Evolutionary conservation across 768 basidiomycete genomes (phyloP), one percentile per base, ranked within the genome.

Genomic region (Lactarius tabidus): DNA sequence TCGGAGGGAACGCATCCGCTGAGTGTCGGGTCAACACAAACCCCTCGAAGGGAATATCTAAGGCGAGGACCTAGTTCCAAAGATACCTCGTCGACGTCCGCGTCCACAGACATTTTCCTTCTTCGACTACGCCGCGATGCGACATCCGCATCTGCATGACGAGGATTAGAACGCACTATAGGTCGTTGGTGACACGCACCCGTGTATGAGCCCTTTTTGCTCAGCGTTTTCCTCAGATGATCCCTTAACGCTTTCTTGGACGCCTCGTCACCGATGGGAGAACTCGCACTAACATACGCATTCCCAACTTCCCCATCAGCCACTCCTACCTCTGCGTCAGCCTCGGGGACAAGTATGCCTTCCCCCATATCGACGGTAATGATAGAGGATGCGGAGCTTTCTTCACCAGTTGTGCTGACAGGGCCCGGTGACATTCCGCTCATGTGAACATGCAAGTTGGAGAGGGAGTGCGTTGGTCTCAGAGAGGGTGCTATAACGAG

Each of bases 331-430:
- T 89, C 88, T 33, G 79, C 79, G 48, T 90, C 89, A 48, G 81
- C 81, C 72, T 91, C 90, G 70, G 86, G 85, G 53, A 91, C 79
- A 48, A 91, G 77, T 60, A 91, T 86, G 10, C 87, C 86, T 68
- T 90, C 89, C 5, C 59, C 79, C 64, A 85, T 75, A 67, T 89
- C 86, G 75, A 89, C 72, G 71, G 88, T 85, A 70, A 84, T 78
- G 23, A 89, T 80, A 41, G 90, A 91, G 54, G 88, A 90, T 39
- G 88, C 83, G 26, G 88, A 85, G 73, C 69, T 70, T 41, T 63
- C 67, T 43, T 60, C 61, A 23, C 65, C 69, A 7, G 62, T 45
- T 10, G 63, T 43, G 23, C 39, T 56, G 17, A 51, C 48, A 51
- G 48, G 48, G 48, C 55, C 59, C 2, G 62, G 51, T 4, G 57